Percentiles rank a stretch among this genome's conserved stretches.
Evolutionary conservation across 768 basidiomycete genomes (phyloP).

Genomic region (Suillus subaureus): DNA sequence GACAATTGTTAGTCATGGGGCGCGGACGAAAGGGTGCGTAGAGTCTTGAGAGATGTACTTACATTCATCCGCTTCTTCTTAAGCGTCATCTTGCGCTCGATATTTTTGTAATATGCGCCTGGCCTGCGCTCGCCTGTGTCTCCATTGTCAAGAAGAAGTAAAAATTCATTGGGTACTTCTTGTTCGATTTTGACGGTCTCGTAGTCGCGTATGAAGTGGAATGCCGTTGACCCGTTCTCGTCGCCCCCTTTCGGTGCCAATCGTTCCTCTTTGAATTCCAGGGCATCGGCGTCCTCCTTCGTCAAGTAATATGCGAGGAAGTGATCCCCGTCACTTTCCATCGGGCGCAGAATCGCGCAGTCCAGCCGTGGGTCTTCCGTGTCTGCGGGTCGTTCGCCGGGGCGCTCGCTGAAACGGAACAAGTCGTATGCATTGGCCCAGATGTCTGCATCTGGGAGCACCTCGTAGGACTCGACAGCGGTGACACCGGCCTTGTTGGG

Average conservation of each 20-base stretch:
- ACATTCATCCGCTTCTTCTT: slow-evolving; percentile 86
- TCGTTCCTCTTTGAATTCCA: slow-evolving; percentile 64
- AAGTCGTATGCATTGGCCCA: slow-evolving; percentile 92
- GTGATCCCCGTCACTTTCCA: slow-evolving; percentile 87
- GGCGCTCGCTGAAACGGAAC: slow-evolving; percentile 83
- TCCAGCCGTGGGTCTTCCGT: slow-evolving; percentile 79
- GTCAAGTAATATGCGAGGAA: slow-evolving; percentile 87
- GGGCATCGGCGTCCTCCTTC: slow-evolving; percentile 69
- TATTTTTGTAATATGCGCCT: slow-evolving; percentile 89
- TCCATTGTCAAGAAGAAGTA: slow-evolving; percentile 73
- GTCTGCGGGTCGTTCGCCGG: slow-evolving; percentile 75
- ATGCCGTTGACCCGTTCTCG: slow-evolving; percentile 65
- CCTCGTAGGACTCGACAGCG: slow-evolving; percentile 80
- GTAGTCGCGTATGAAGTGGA: slow-evolving; percentile 81
- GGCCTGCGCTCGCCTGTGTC: slow-evolving; percentile 47
- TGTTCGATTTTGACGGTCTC: slow-evolving; percentile 87
- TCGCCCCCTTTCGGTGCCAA: slow-evolving; percentile 49
- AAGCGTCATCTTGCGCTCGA: slow-evolving; percentile 84
- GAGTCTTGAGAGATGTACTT: slow-evolving; percentile 28
- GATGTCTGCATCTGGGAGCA: slow-evolving; percentile 82
- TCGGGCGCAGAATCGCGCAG: slow-evolving; percentile 83
- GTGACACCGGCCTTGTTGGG: slow-evolving; percentile 77
- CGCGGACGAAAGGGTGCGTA: background rate
- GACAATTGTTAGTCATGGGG: slow-evolving; percentile 6
- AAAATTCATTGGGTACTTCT: slow-evolving; percentile 83